Conservation (phyloP, 2,329 filamentous ascomycete species). For the Ophiobolus disseminans region DNA sequence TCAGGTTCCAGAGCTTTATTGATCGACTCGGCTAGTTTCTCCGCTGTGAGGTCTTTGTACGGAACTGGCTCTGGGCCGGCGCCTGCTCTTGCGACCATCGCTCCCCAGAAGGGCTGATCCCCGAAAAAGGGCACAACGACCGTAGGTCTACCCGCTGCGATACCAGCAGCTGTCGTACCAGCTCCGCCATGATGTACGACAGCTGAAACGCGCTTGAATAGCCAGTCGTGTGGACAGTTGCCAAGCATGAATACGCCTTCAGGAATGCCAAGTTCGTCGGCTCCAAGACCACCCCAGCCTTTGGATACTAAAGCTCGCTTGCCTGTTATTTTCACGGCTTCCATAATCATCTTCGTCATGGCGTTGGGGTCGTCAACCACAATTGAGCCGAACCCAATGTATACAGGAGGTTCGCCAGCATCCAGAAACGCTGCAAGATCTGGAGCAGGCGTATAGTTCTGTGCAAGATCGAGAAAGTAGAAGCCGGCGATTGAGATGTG, state of each 20-base stretch:
- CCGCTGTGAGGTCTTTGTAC: conserved; percentile 49
- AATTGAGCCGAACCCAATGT: conserved; percentile 53
- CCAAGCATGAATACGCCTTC: conserved; percentile 83
- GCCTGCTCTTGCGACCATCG: conserved; percentile 51
- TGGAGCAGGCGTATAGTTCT: conserved; percentile 49
- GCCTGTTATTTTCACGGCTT: conserved; percentile 61
- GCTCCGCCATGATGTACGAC: conserved; percentile 90
- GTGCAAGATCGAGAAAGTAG: conserved; percentile 50
- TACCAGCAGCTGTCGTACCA: conserved; percentile 86
- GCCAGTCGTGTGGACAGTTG: conserved; percentile 87
- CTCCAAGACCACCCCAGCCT: conserved; percentile 86
- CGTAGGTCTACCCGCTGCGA: conserved; percentile 79
- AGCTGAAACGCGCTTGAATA: conserved; percentile 80
- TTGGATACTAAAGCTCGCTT: conserved; percentile 84
- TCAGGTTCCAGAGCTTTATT: conserved; percentile 48
- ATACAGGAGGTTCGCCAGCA: conserved; percentile 50
- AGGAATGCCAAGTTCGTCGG: conserved; percentile 68
- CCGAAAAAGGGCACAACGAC: conserved; percentile 81
- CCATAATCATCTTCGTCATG: conserved; percentile 52
- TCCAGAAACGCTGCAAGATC: conserved; percentile 49
- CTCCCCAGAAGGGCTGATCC: conserved; percentile 52
- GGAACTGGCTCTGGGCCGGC: conserved; percentile 50
- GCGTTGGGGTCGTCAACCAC: conserved; percentile 52
- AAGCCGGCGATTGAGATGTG: conserved; percentile 52
- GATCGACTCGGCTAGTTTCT: conserved; percentile 49